Conservation (phyloP, 768 basidiomycete genomes). For the Tylopilus rubrobrunneus region DNA sequence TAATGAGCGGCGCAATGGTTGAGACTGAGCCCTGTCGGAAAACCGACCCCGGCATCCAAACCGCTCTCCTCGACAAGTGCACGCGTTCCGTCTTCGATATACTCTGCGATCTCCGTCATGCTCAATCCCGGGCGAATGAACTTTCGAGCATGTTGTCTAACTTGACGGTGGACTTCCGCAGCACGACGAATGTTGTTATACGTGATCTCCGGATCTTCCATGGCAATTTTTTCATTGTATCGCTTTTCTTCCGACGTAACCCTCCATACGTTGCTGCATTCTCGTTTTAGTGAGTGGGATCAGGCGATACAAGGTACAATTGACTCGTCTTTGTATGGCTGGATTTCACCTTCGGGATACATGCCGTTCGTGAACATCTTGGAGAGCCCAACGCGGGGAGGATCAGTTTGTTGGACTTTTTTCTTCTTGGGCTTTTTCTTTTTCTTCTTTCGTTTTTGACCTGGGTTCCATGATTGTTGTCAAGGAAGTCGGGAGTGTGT, state of each 20-base stretch:
- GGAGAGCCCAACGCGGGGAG: slow-evolving; percentile 83
- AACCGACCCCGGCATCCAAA: slow-evolving; percentile 82
- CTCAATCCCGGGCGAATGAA: slow-evolving; percentile 89
- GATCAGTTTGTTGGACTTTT: slow-evolving; percentile 79
- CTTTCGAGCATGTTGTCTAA: slow-evolving; percentile 76
- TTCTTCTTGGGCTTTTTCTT: slow-evolving; percentile 92
- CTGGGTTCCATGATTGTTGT: slow-evolving; percentile 22
- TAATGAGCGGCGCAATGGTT: slow-evolving; percentile 98
- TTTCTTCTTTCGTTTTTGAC: slow-evolving; percentile 86
- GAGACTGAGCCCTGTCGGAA: slow-evolving; percentile 91
- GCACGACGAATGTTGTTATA: slow-evolving; percentile 89
- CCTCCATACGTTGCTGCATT: slow-evolving; percentile 77
- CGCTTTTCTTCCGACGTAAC: slow-evolving; percentile 89
- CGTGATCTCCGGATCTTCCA: slow-evolving; percentile 78
- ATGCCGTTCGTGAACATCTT: slow-evolving; percentile 84
- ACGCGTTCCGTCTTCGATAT: slow-evolving; percentile 89
- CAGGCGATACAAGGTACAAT: slow-evolving; percentile 28
- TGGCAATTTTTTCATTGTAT: slow-evolving; percentile 70
- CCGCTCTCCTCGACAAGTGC: slow-evolving; percentile 91
- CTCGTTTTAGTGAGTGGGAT: not conserved
- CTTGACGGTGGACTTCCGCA: slow-evolving; percentile 94
- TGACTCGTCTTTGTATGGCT: slow-evolving; percentile 89
- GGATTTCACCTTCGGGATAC: slow-evolving; percentile 89
- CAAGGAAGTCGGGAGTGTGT: not conserved
- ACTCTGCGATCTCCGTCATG: slow-evolving; percentile 90